phyloP scores from a whole-genome alignment of 1,284 basidiomycete genomes.

The Cutaneotrichosporon sp. region DNA sequence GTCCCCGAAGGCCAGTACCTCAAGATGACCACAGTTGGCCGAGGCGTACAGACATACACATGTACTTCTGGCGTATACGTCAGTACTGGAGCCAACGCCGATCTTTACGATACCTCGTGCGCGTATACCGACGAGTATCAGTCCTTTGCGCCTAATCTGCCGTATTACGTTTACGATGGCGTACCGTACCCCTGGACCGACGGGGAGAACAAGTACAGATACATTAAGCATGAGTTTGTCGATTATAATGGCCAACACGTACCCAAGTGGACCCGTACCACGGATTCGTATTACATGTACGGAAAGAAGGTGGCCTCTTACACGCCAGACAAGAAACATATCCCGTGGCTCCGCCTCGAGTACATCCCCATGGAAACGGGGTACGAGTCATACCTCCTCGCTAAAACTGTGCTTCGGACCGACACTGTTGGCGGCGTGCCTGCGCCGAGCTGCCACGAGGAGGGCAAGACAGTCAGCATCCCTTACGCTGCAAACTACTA shows the following conservation, averaged over 20 bases:
- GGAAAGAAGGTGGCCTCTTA: conserved; percentile 22
- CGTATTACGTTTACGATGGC: conserved; percentile 24
- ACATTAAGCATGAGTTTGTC: conserved; percentile 52
- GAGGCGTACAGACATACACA: conserved; percentile 45
- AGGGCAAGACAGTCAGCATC: conserved; percentile 54
- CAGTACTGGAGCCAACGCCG: conserved; percentile 37
- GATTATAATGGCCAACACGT: conserved; percentile 18
- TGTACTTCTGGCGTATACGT: conserved; percentile 34
- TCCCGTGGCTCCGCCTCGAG: conserved; percentile 62
- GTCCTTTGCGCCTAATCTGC: conserved; percentile 24
- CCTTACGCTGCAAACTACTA: conserved; percentile 61
- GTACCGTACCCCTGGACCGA: conserved; percentile 6
- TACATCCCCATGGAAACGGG: conserved; percentile 27
- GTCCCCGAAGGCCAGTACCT: conserved; percentile 26
- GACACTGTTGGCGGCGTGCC: conserved; percentile 66
- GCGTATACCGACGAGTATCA: background rate
- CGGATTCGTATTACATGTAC: background rate
- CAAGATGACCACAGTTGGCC: conserved; percentile 26
- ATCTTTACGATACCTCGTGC: conserved; percentile 59
- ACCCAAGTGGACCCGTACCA: conserved; percentile 51
- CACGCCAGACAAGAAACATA: conserved; percentile 55
- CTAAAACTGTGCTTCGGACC: conserved; percentile 59
- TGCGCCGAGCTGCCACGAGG: conserved; percentile 57
- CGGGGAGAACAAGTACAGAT: no score
- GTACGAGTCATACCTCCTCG: conserved; percentile 55